Conservation (phyloP, 805 yeast species). For the Ogataea nakhonphanomensis region DNA sequence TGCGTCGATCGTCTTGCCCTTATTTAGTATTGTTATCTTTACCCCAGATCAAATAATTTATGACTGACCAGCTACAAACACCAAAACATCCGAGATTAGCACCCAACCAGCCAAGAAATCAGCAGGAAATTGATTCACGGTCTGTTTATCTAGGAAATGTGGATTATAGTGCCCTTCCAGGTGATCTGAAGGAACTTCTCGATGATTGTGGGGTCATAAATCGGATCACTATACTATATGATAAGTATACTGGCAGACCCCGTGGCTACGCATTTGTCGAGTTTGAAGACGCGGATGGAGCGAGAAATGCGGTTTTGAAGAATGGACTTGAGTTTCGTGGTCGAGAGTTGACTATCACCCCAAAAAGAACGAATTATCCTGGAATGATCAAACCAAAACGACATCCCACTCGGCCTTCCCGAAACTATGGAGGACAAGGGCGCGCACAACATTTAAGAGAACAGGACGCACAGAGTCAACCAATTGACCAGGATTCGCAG, state of each 20-base stretch:
- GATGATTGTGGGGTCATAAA: conserved; percentile 67
- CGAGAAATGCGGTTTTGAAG: conserved; percentile 58
- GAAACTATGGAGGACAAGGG: conserved; percentile 1
- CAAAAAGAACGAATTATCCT: conserved; percentile 79
- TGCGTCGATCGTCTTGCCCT: conserved; percentile 9
- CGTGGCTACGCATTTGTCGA: conserved; percentile 87
- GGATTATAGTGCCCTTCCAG: conserved; percentile 71
- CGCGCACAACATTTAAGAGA: background rate
- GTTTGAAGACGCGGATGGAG: conserved; percentile 60
- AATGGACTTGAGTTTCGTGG: conserved; percentile 65
- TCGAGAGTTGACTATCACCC: conserved; percentile 62
- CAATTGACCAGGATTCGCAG: background rate
- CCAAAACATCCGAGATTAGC: conserved; percentile 20
- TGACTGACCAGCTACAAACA: conserved; percentile 2
- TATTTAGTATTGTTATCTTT: background rate
- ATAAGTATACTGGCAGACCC: conserved; percentile 72
- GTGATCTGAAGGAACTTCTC: conserved; percentile 72
- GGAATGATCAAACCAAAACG: conserved; percentile 29
- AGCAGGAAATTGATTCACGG: conserved; percentile 64
- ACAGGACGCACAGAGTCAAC: background rate
- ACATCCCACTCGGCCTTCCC: background rate
- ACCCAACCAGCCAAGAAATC: conserved; percentile 33
- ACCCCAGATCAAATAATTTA: conserved; percentile 5
- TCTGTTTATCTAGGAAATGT: conserved; percentile 83
- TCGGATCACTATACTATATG: conserved; percentile 72